A percentile compares a stretch with the other conserved stretches of the same genome.
These are phyloP conservation scores for Dothideomycetidae sp. DNA, from an alignment of 2,329 filamentous ascomycete species.

Conservation along the genomic window DNA sequence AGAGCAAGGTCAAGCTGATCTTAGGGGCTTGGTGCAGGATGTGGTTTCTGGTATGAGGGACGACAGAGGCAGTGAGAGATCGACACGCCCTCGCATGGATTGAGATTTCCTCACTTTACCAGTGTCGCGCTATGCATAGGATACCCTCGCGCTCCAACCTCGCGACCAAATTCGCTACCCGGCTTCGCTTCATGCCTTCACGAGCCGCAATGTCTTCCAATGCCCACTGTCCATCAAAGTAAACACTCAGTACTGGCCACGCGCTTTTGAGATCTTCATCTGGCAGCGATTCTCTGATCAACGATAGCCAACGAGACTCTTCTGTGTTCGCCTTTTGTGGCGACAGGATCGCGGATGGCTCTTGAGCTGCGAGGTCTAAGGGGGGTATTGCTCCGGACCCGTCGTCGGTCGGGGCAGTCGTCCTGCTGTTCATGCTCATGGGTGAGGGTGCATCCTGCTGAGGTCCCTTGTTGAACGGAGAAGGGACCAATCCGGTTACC, in stretches of 20 bases:
- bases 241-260: slow-evolving; percentile 64
- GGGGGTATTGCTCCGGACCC: slow-evolving; percentile 6
- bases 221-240: slow-evolving; percentile 75
- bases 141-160: slow-evolving; percentile 11
- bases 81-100: slow-evolving; percentile 5
- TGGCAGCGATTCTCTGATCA: slow-evolving; percentile 36
- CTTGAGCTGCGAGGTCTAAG: slow-evolving; percentile 4
- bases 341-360: slow-evolving; percentile 8
- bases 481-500: slow-evolving; percentile 1
- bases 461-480: slow-evolving; percentile 6
- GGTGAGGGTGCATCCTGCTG: slow-evolving; percentile 6
- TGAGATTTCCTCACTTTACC: slow-evolving; percentile 7
- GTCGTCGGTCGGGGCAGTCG: neutral
- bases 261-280: slow-evolving; percentile 46
- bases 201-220: slow-evolving; percentile 76
- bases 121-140: slow-evolving; percentile 12
- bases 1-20: slow-evolving; percentile 61
- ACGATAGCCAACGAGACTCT: slow-evolving; percentile 11
- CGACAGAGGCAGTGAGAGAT: slow-evolving; percentile 22
- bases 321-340: slow-evolving; percentile 12
- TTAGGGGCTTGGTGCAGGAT: slow-evolving; percentile 68
- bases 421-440: slow-evolving; percentile 5
- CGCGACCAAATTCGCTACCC: slow-evolving; percentile 23
- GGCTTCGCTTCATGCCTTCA: slow-evolving; percentile 73
- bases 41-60: slow-evolving; percentile 54